These are phyloP conservation scores for Mortierella sp. DNA, from an alignment of 371 early-diverging fungal species.

Conservation along the genomic window DNA sequence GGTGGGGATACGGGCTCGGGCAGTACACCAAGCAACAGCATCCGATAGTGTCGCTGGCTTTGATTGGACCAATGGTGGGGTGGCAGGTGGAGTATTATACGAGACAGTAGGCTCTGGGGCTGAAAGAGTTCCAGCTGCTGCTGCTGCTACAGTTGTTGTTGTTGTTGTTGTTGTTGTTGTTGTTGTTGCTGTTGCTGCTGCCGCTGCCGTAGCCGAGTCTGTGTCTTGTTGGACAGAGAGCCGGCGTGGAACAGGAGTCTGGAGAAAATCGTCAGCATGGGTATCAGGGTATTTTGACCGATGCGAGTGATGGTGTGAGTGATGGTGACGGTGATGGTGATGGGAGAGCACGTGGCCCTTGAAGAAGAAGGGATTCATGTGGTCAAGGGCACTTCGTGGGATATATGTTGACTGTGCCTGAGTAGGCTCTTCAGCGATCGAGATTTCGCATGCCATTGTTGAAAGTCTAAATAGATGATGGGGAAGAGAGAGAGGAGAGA, in stretches of 20 bases:
- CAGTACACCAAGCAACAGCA: constrained; percentile 48
- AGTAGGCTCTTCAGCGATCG: constrained; percentile 29
- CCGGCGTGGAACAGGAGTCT: constrained; percentile 40
- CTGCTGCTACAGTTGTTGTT: too few species aligned
- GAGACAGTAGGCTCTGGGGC: constrained; percentile 8
- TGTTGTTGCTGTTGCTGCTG: too few species aligned
- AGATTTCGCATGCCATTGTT: constrained; percentile 39
- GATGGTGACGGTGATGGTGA: background rate
- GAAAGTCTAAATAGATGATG: background rate
- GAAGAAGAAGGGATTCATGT: constrained; percentile 50
- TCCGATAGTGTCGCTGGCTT: constrained; percentile 3
- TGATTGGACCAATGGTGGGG: constrained; percentile 27
- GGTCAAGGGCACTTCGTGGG: constrained; percentile 41
- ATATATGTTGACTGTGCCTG: constrained; percentile 20
- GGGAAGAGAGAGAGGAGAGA: constrained; percentile 1
- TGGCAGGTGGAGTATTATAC: constrained; percentile 32
- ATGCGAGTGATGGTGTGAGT: constrained; percentile 1
- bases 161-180: constrained; percentile 2
- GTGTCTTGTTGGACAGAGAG: constrained; percentile 25
- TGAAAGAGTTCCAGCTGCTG: background rate
- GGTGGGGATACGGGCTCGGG: constrained; percentile 87
- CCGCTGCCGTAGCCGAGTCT: too few species aligned
- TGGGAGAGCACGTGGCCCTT: constrained; percentile 15
- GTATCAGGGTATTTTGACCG: constrained; percentile 6
- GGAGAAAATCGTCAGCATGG: constrained; percentile 8